A percentile compares a stretch with the other conserved stretches of the same genome.
Conservation (phyloP, 495 filamentous ascomycete species). For the Penicillium macrosclerotiorum region DNA sequence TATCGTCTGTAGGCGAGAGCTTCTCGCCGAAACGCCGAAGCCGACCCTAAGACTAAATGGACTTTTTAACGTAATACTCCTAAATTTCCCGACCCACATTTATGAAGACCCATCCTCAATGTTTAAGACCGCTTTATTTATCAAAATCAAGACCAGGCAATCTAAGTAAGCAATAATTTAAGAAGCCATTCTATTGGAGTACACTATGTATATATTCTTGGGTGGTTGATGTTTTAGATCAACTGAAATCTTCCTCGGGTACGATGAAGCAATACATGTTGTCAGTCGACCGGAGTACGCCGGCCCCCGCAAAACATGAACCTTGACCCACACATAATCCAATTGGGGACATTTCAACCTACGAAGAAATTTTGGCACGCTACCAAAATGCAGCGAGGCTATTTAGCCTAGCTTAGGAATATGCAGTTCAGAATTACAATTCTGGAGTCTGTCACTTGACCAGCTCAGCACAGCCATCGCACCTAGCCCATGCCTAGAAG, state of each 20-base stretch:
- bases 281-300: slow-evolving; percentile 5
- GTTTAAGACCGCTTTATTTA: too few species aligned
- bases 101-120: too few species aligned
- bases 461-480: background rate
- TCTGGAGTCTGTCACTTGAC: background rate
- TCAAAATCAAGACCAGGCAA: too few species aligned
- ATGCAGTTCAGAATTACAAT: too few species aligned
- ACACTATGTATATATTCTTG: background rate
- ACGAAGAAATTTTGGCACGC: background rate
- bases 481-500: background rate
- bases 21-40: background rate
- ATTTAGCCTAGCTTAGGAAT: too few species aligned
- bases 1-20: too few species aligned
- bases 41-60: background rate
- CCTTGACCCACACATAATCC: background rate
- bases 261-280: background rate
- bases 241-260: too few species aligned
- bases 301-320: slow-evolving; percentile 11
- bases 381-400: background rate
- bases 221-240: too few species aligned
- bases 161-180: too few species aligned
- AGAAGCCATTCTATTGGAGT: background rate
- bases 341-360: background rate
- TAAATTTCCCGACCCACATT: slow-evolving; percentile 7
- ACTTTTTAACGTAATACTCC: slow-evolving; percentile 7